phyloP scores from a whole-genome alignment of 768 basidiomycete genomes.

The Pulveroboletus sp. region DNA sequence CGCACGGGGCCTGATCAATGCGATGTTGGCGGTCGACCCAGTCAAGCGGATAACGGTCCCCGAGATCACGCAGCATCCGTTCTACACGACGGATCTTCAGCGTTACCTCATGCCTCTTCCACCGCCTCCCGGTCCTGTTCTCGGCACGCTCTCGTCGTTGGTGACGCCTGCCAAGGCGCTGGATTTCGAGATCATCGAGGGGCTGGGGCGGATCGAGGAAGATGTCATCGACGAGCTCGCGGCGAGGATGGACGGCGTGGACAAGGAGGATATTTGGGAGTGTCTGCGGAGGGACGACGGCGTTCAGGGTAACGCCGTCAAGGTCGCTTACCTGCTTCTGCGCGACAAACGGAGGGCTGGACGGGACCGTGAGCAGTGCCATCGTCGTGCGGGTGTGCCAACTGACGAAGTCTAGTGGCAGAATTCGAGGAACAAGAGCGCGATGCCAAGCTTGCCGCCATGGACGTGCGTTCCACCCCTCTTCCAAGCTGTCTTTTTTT shows the following conservation, averaged over 20 bases:
- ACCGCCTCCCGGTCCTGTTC: conserved; percentile 70
- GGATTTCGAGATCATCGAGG: conserved; percentile 86
- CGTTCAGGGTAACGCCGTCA: conserved; percentile 85
- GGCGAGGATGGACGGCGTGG: conserved; percentile 66
- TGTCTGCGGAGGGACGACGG: conserved; percentile 82
- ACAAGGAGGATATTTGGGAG: conserved; percentile 85
- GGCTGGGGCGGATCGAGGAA: conserved; percentile 89
- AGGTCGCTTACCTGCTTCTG: conserved; percentile 93
- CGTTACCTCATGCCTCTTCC: conserved; percentile 86
- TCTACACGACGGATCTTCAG: conserved; percentile 83
- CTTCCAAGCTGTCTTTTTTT: neutral
- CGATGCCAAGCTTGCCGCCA: conserved; percentile 72
- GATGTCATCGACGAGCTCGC: conserved; percentile 85
- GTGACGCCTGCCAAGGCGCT: conserved; percentile 65
- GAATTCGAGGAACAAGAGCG: conserved; percentile 84
- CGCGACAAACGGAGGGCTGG: conserved; percentile 84
- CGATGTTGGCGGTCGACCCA: conserved; percentile 94
- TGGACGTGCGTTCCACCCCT: conserved; percentile 59
- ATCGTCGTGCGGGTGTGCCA: conserved; percentile 1
- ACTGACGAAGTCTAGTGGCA: conserved; percentile 48
- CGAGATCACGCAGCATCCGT: conserved; percentile 88
- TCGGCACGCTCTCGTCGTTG: conserved; percentile 70
- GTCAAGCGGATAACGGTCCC: conserved; percentile 92
- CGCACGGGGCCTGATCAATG: conserved; percentile 72
- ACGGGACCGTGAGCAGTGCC: conserved; percentile 67